Evolutionary conservation across 768 basidiomycete genomes (phyloP).

Genomic region (Pholiota molesta): DNA sequence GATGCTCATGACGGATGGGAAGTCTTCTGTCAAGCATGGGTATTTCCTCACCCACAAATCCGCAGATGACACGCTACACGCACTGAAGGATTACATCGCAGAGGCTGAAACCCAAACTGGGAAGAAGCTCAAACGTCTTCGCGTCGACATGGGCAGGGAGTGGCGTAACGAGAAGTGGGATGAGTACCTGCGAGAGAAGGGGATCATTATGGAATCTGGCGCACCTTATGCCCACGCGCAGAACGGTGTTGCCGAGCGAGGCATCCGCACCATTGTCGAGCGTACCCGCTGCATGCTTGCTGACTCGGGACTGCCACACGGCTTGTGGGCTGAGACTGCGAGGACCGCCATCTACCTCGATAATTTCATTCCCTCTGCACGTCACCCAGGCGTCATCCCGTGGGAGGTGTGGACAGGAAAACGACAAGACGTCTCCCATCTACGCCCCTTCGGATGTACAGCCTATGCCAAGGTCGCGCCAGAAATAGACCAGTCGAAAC

Average conservation of each 20-base stretch:
- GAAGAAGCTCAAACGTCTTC: neutral
- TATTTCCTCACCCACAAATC: constrained; percentile 28
- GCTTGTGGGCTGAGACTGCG: constrained; percentile 16
- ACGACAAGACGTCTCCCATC: constrained; percentile 15
- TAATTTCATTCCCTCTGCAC: constrained; percentile 15
- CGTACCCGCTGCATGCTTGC: constrained; percentile 1
- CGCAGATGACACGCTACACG: constrained; percentile 14
- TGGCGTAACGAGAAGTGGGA: constrained; percentile 1
- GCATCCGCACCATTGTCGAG: neutral
- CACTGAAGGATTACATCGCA: constrained; percentile 5
- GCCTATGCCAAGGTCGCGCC: constrained; percentile 26
- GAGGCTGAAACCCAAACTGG: constrained; percentile 1
- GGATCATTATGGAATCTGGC: neutral
- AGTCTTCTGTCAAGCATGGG: constrained; percentile 12
- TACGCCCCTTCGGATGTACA: constrained; percentile 13
- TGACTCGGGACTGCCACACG: constrained; percentile 4
- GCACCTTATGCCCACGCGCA: constrained; percentile 7
- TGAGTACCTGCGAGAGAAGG: neutral
- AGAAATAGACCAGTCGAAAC: constrained; percentile 22
- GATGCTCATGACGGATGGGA: constrained; percentile 27
- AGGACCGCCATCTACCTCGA: constrained; percentile 1
- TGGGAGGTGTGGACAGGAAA: constrained; percentile 18
- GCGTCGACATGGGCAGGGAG: neutral
- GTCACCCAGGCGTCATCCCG: constrained; percentile 15
- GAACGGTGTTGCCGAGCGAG: constrained; percentile 11